Base-by-base conservation (phyloP, 1,284 basidiomycete genomes). In the Wallemia mellicola region DNA sequence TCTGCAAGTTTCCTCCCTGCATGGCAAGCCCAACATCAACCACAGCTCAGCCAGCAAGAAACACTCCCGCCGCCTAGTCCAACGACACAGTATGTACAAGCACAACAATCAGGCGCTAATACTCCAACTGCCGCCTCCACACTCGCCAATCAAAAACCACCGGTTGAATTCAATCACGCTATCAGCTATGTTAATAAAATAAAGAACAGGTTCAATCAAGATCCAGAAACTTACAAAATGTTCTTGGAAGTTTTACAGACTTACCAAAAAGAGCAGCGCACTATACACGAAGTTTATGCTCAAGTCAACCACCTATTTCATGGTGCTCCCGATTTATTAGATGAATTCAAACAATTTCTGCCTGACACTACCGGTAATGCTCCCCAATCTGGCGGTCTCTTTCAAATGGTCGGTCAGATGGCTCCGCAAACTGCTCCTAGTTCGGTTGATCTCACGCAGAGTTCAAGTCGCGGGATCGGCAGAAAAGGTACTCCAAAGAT, bases 121-220 rank as follows among this genome's bases (percentile, higher is more conserved):
- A 59, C 54, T 24, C 54, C 60, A 59, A 30, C 58, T 59, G 61
- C 60, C 19, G 48, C 60, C 19, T 59, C 59, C 58, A 69, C 38
- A 17, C 38, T 48, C 38, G 38, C 38, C 5, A 48, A 48, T n/a
- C 38, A 48, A 48, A 48, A 48, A 1, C 72, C 72, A n/a, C 72
- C 73, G 28, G 70, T 77, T 63, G 89, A 96, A 69, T 96, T 98
- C 75, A 89, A 95, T 70, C 88, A 92, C 68, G 94, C 94, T 24
- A 96, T 98, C 65, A 82, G 87, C 66, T 99, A 92, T 69, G 81
- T 99, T 65, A 96, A 96, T 77, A 92, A 91, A 76, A 98, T 99
- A 75, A 98, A 98, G 74, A 81, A 82, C 56, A 80, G 91, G 58
- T 98, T 85, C 71, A 74, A 80, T n/a, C 80, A 83, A 63, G 88